phyloP scores from a whole-genome alignment of 768 basidiomycete genomes.

The Tricholoma sp. region DNA sequence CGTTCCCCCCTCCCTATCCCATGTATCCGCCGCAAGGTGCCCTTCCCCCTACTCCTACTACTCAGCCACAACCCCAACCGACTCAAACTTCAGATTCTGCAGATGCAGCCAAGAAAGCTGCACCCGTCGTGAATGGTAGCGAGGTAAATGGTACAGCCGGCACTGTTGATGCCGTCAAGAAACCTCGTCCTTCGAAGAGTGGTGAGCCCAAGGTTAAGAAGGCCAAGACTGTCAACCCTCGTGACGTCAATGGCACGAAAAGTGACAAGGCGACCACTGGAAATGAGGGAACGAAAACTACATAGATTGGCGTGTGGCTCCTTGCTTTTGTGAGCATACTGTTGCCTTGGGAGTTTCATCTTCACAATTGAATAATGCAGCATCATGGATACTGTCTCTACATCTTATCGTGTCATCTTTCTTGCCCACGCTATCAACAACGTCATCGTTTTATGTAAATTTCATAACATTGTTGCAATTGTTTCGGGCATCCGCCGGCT shows the following conservation, averaged over 20 bases:
- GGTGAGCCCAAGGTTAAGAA: conserved; percentile 29
- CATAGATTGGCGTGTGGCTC: not conserved
- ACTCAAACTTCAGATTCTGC: conserved; percentile 13
- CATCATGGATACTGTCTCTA: not conserved
- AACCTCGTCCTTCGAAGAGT: conserved; percentile 23
- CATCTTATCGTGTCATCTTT: not conserved
- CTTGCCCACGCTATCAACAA: not conserved
- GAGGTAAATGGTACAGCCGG: conserved; percentile 10
- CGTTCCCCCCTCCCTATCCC: conserved; percentile 30
- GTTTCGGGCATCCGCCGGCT: conserved; percentile 24
- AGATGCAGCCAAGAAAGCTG: conserved; percentile 17
- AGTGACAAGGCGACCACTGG: not conserved
- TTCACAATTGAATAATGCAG: not conserved
- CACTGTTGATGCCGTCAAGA: conserved; percentile 15
- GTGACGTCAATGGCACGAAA: conserved; percentile 4
- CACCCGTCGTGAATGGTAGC: conserved; percentile 5
- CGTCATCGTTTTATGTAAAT: not conserved
- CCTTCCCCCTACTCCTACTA: conserved; percentile 12
- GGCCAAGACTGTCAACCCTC: conserved; percentile 15
- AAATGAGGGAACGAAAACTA: conserved; percentile 1
- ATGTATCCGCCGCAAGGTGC: conserved; percentile 26
- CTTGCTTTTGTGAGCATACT: not conserved
- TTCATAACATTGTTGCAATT: not conserved
- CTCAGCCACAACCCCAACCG: conserved; percentile 12
- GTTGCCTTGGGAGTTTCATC: not conserved